Base-by-base conservation (phyloP, 78 protist genomes). In the Dictyostelium discoideum region DNA sequence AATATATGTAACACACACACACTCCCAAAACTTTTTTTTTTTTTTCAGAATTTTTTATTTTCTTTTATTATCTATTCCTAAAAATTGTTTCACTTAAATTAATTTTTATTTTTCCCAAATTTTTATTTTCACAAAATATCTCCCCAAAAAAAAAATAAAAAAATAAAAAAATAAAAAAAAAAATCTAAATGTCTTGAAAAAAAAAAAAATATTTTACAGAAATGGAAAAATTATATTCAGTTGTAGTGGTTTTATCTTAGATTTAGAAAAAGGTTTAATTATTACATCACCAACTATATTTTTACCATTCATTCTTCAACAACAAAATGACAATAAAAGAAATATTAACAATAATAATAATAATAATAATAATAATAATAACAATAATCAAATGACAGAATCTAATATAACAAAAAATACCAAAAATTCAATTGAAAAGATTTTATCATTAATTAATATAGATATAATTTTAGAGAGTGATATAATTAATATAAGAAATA, bases 211-310 rank as follows among this genome's bases (percentile, higher is more conserved):
- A 3, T 13, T 22, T 20, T 20, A 5, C 40, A 87, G 95, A 29
- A 85, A 90, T 80, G 95, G 95, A n/a, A 80, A 73, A 67, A 82
- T 46, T 18, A 72, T 85, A 72, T 82, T 82, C 20, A 90, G 95
- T 82, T 90, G 95, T 50, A 90, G 95, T 72, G 95, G 95, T 29
- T 90, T 90, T 48, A 90, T 90, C 3, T 54, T 90, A 37, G 86
- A 90, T 90, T 32, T 24, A 72, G 87, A 81, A n/a, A 82, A 72
- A 42, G 95, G 95, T 32, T 48, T 82, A 20, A 82, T 90, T 22
- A 67, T 90, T 20, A 82, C 88, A 80, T 90, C 95, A 50, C 37
- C 95, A 72, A 69, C 80, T 8, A 72, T 82, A 42, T 90, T 90
- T 73, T 39, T 82, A 73, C 95, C 95, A 73, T 90, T 90, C n/a